These are phyloP conservation scores for Hypoxylon lenormandii DNA, from an alignment of 495 filamentous ascomycete species.

Conservation along the genomic window DNA sequence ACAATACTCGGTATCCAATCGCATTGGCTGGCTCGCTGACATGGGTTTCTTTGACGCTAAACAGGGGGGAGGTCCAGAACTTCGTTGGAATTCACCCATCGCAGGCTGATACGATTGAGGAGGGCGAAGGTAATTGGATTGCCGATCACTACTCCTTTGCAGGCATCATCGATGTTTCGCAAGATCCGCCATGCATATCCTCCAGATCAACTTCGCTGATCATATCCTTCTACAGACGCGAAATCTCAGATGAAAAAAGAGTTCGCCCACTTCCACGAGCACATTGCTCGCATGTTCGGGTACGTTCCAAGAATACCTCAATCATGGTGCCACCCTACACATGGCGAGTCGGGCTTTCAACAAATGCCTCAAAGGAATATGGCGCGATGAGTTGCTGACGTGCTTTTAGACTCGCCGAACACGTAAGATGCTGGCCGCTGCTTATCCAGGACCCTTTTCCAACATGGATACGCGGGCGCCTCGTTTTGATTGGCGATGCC, in stretches of 20 bases:
- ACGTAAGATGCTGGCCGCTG: conserved; percentile 53
- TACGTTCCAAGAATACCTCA: conserved; percentile 5
- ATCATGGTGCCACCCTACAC: too few relatives aligned
- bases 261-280: conserved; percentile 34
- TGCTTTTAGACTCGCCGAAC: too few relatives aligned
- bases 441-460: conserved; percentile 47
- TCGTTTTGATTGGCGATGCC: conserved; percentile 60
- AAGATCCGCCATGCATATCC: too few relatives aligned
- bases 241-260: conserved; percentile 32
- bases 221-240: conserved; percentile 11
- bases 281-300: not conserved
- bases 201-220: too few relatives aligned
- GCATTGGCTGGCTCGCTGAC: too few relatives aligned
- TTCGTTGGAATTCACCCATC: conserved; percentile 53
- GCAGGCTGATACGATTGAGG: not conserved
- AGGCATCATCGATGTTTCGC: too few relatives aligned
- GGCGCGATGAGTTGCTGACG: too few relatives aligned
- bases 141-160: too few relatives aligned
- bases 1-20: too few relatives aligned
- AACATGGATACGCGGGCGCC: conserved; percentile 50
- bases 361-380: too few relatives aligned
- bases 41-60: too few relatives aligned
- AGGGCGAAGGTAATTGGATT: conserved; percentile 3
- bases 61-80: conserved; percentile 56
- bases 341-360: too few relatives aligned